Percentiles rank a stretch among this genome's conserved stretches.
Evolutionary conservation across 208 protist species (phyloP).

Genomic region (Trypanosoma boissoni): DNA sequence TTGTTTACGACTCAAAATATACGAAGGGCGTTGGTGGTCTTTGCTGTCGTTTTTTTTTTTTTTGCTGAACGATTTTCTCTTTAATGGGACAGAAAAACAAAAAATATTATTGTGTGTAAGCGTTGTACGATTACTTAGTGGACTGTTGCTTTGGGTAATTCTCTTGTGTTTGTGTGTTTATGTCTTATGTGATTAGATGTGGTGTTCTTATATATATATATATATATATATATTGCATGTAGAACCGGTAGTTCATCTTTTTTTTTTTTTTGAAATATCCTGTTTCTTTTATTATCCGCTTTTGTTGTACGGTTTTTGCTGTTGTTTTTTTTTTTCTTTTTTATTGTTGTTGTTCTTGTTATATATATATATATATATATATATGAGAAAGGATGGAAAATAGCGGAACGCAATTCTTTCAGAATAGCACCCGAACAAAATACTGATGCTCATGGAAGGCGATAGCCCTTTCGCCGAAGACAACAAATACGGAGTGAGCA

Average conservation of each 20-base stretch:
- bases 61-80: neutral
- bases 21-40: constrained; percentile 50
- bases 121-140: too few species aligned
- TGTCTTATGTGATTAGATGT: too few species aligned
- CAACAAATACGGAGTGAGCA: too few species aligned
- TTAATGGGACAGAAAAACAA: too few species aligned
- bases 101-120: too few species aligned
- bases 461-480: too few species aligned
- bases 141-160: too few species aligned
- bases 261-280: neutral
- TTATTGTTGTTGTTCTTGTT: neutral
- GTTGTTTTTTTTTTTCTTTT: constrained; percentile 14
- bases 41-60: constrained; percentile 1
- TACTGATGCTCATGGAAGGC: too few species aligned
- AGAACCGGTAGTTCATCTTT: too few species aligned
- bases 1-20: neutral
- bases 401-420: neutral
- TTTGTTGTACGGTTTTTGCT: constrained; percentile 2
- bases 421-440: neutral
- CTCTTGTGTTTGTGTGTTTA: too few species aligned
- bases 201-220: too few species aligned
- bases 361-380: neutral
- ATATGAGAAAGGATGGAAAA: neutral
- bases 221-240: too few species aligned
- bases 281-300: constrained; percentile 5